Evolutionary conservation across 2,329 filamentous ascomycete genomes (phyloP), one percentile per base, ranked within the genome.

Genomic region (Spiromastix sp.): DNA sequence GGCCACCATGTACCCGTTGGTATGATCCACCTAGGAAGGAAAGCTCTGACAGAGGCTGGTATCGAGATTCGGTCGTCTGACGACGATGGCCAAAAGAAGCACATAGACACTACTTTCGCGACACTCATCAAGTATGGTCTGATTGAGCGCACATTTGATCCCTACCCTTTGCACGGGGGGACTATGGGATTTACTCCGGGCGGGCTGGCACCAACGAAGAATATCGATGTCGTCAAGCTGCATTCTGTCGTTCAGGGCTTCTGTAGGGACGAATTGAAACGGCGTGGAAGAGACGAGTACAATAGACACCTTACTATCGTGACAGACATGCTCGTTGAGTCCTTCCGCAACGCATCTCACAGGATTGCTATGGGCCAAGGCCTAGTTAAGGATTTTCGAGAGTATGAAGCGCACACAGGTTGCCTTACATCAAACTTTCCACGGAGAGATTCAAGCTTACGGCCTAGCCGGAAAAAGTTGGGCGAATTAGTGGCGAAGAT

Each of bases 1-100:
- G 72, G 74, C 26, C 74, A 76, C 37, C 68, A 76, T 37, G 64
- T 81, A 4, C 79, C 79, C 0, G 74, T 82, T 15, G 77, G 77
- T 37, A 72, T 84, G 64, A 58, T 83, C 9, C 61, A 60, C 19
- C 59, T 80, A 11, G 77, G 77, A 53, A 38, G 46, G 11, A 53
- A 46, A 32, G 46, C 43, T 15, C 47, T 58, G n/a, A 27, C 34
- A 27, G 48, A 46, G 12, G 41, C 40, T 28, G 44, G 45, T 11
- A 37, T 50, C 20, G 47, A 51, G 24, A 52, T 54, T 17, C 44
- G 52, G 31, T 48, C 51, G 10, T 39, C 41, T 17, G 47, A 54
- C 12, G 38, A 41, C 16, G 42, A 48, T 32, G 44, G 42, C 24
- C 46, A 44, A 31, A 45, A 44, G 31, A 47, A 48, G 10, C 61